These are phyloP conservation scores for Eurotiales sp. DNA, from an alignment of 2,329 filamentous ascomycete species.

Conservation along the genomic window DNA sequence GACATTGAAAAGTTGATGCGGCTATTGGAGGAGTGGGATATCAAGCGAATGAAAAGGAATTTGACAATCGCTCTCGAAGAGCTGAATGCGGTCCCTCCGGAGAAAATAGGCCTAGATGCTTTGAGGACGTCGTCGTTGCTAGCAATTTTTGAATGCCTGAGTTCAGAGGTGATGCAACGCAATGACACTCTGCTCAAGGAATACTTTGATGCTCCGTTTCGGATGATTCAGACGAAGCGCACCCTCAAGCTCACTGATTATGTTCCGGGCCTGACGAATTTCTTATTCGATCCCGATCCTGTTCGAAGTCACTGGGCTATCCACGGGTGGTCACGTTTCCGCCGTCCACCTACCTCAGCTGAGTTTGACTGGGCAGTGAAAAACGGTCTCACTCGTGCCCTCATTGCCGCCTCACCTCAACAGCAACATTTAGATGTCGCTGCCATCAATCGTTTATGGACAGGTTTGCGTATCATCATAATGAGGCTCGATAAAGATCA, in stretches of 20 bases:
- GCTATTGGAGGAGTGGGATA: slow-evolving; percentile 58
- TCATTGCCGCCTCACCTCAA: slow-evolving; percentile 59
- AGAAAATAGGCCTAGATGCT: slow-evolving; percentile 48
- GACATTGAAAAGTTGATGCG: slow-evolving; percentile 51
- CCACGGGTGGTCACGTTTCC: slow-evolving; percentile 64
- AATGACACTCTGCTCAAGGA: slow-evolving; percentile 50
- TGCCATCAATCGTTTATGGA: slow-evolving; percentile 72
- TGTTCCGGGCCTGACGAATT: slow-evolving; percentile 77
- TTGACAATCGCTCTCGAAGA: slow-evolving; percentile 55
- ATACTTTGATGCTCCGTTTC: slow-evolving; percentile 79
- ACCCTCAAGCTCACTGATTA: slow-evolving; percentile 72
- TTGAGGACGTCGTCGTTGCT: slow-evolving; percentile 63
- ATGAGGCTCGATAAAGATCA: slow-evolving; percentile 67
- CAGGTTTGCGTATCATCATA: slow-evolving; percentile 70
- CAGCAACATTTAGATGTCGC: slow-evolving; percentile 43
- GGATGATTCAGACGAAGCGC: slow-evolving; percentile 71
- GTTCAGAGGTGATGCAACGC: slow-evolving; percentile 72
- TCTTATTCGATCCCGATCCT: slow-evolving; percentile 72
- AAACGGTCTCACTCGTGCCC: slow-evolving; percentile 64
- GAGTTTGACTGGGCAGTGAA: slow-evolving; percentile 88
- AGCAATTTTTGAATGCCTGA: slow-evolving; percentile 82
- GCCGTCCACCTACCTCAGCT: slow-evolving; percentile 59
- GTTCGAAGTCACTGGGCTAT: slow-evolving; percentile 65
- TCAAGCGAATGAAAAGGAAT: slow-evolving; percentile 58
- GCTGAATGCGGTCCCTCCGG: slow-evolving; percentile 49